These are phyloP conservation scores for Aspergillus ustus DNA, from an alignment of 2,329 filamentous ascomycete species.

Conservation along the genomic window DNA sequence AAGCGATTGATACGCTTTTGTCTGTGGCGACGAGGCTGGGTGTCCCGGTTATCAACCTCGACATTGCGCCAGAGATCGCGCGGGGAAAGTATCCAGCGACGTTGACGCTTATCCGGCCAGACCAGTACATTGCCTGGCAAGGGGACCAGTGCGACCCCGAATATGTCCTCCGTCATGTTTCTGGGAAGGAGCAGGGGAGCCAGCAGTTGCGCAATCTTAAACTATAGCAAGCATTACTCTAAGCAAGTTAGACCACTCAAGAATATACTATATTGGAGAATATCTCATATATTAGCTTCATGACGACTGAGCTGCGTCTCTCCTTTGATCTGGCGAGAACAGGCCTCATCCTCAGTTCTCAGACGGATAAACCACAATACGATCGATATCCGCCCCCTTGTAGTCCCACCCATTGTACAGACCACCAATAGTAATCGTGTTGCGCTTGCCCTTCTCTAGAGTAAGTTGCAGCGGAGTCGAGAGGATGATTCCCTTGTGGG, in stretches of 20 bases:
- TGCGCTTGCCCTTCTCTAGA: constrained; percentile 55
- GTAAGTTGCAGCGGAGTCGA: constrained; percentile 61
- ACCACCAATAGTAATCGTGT: constrained; percentile 63
- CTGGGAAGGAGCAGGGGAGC: background rate
- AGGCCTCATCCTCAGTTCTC: constrained; percentile 39
- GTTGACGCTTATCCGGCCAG: background rate
- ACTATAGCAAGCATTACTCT: background rate
- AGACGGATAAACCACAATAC: constrained; percentile 63
- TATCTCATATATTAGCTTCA: background rate
- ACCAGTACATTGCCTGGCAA: background rate
- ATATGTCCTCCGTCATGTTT: background rate
- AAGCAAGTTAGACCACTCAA: background rate
- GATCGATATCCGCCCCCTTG: constrained; percentile 64
- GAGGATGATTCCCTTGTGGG: constrained; percentile 64
- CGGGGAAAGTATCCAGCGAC: background rate
- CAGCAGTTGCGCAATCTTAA: background rate
- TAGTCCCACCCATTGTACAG: constrained; percentile 60
- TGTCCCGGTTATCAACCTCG: background rate
- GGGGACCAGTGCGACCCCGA: background rate
- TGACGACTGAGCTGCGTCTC: background rate
- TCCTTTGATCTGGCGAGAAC: background rate
- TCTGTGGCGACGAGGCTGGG: background rate
- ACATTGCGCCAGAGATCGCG: background rate
- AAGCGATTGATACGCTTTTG: background rate
- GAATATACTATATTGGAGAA: background rate